phyloP scores from a whole-genome alignment of 2,329 filamentous ascomycete genomes.

The Lithohypha guttulata region DNA sequence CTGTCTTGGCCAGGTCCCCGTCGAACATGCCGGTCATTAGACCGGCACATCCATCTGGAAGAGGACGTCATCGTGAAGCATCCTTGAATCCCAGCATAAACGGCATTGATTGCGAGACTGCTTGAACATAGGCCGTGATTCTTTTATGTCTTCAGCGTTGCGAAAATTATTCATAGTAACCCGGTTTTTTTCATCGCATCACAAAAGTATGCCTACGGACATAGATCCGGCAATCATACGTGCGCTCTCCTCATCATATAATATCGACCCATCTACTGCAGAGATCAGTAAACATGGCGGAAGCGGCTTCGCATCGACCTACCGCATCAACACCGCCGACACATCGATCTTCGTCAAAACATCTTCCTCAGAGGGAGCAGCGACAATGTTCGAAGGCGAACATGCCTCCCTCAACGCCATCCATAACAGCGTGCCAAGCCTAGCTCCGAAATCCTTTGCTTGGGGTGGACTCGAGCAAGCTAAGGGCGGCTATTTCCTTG shows the following conservation, averaged over 20 bases:
- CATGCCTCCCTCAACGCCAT: slow-evolving; percentile 77
- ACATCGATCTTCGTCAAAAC: slow-evolving; percentile 33
- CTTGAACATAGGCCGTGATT: too few relatives aligned
- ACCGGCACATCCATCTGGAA: too few relatives aligned
- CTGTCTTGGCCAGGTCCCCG: too few relatives aligned
- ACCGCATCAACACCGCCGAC: slow-evolving; percentile 28
- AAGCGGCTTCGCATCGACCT: slow-evolving; percentile 36
- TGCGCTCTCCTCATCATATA: slow-evolving; percentile 24
- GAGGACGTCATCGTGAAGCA: too few relatives aligned
- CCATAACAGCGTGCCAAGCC: slow-evolving; percentile 55
- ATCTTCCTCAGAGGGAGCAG: slow-evolving; percentile 24
- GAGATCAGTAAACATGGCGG: slow-evolving; percentile 29
- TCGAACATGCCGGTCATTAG: too few relatives aligned
- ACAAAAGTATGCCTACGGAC: slow-evolving; percentile 11
- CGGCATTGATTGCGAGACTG: too few relatives aligned
- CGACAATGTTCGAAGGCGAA: slow-evolving; percentile 52
- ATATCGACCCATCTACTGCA: slow-evolving; percentile 27
- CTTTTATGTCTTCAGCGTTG: too few relatives aligned
- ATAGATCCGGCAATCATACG: slow-evolving; percentile 27
- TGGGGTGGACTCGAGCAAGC: slow-evolving; percentile 49
- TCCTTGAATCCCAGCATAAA: too few relatives aligned
- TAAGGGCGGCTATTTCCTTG: slow-evolving; percentile 44
- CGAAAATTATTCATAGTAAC: too few relatives aligned
- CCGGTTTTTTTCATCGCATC: background rate
- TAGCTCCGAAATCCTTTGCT: slow-evolving; percentile 67